Base-by-base conservation (phyloP, 768 basidiomycete species). In the Rubroboletus satanas region DNA sequence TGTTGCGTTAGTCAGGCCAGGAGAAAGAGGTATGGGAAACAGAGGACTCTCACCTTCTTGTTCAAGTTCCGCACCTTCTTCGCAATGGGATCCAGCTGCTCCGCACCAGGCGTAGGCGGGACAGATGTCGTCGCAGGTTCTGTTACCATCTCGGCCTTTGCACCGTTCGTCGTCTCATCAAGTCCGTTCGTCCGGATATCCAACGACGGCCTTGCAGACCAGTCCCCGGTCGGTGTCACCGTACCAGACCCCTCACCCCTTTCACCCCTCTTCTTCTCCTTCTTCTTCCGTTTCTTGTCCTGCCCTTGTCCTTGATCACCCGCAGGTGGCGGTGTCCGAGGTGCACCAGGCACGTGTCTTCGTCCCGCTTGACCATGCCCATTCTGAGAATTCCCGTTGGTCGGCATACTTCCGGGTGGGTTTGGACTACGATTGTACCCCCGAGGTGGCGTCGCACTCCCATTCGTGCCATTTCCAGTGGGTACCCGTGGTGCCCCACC, bases 21-120 rank as follows among this genome's bases (percentile, higher is more conserved):
- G 21, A 33, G 32, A 38, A 4, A 7, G 15, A n/a, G 2, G 18
- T 17, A n/a, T 10, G 42, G 23, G 23, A 41, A 37, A 37, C 21
- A 23, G 55, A 46, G 41, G 18, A 31, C 17, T 2, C 56, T 15
- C 38, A 89, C 94, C 86, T 97, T 99, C 81, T 99, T 99, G 69
- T 83, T 91, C 71, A 99, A 66, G 70, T 97, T 98, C 63, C 97
- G 80, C 45, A 89, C 82, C 80, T 96, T 98, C 84, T 98, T 99
- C 45, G 90, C 88, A 44, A 78, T 70, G 5, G 90, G 82, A 68
- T 97, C 94, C 54, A 90, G 72, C n/a, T 75, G 75, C 17, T 85
- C 86, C 21, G 69, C 72, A 2, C 77, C 81, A 35, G 87, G 80
- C 26, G 83, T 84, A 1, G 75, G 70, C 11, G 84, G 82, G 26